phyloP scores from a whole-genome alignment of 1,139 yeast genomes.

The Saccharomycopsis crataegensis region DNA sequence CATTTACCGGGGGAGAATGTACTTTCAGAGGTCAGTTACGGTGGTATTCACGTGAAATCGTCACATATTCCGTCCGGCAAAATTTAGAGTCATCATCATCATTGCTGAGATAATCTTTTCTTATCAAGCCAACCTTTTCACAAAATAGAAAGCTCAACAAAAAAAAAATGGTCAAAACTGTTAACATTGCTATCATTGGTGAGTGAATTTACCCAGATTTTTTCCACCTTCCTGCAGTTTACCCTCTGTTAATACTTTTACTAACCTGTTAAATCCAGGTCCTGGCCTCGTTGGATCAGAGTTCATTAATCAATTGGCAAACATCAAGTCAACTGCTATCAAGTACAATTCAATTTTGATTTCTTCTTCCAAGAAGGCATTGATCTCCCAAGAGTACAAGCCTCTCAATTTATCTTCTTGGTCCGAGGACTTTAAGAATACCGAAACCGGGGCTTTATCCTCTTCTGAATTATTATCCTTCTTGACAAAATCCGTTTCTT shows the following conservation, averaged over 20 bases:
- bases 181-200: slow-evolving; percentile 78
- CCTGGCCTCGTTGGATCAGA: slow-evolving; percentile 96
- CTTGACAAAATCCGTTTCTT: slow-evolving; percentile 52
- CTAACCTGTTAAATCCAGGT: slow-evolving; percentile 32
- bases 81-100: no score
- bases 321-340: slow-evolving; percentile 36
- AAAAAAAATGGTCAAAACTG: slow-evolving; percentile 43
- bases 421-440: slow-evolving; percentile 35
- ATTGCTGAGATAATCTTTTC: no score
- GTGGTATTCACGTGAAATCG: no score
- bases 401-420: slow-evolving; percentile 63
- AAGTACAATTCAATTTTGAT: slow-evolving; percentile 72
- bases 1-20: no score
- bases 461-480: slow-evolving; percentile 52
- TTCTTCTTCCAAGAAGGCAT: slow-evolving; percentile 66
- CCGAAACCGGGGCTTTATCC: slow-evolving; percentile 48
- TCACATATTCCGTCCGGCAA: no score
- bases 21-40: no score
- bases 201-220: slow-evolving; percentile 21
- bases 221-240: background rate
- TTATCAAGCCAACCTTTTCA: no score
- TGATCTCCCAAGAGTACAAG: slow-evolving; percentile 58
- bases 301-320: slow-evolving; percentile 65
- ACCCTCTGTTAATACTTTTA: background rate
- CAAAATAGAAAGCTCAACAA: background rate